Evolutionary conservation across 495 filamentous ascomycete genomes (phyloP).

Genomic region (Cladorrhinum samala): DNA sequence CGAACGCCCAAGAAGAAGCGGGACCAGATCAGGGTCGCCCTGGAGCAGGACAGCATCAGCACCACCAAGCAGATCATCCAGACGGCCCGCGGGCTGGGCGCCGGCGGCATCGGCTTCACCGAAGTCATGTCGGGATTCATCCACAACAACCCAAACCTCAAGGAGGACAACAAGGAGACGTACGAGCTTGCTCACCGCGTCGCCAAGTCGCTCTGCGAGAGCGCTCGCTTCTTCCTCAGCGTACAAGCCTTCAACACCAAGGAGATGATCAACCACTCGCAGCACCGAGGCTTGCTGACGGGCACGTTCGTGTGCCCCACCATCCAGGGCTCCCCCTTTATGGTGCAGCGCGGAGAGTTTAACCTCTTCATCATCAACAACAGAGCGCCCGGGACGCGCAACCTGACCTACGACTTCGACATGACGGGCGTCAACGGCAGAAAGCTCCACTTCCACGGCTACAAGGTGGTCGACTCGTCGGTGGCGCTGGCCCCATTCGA

Average conservation of each 20-base stretch:
- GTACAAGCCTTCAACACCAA: slow-evolving; percentile 49
- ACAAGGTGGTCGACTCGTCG: slow-evolving; percentile 56
- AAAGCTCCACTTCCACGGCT: slow-evolving; percentile 52
- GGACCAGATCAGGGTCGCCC: slow-evolving; percentile 14
- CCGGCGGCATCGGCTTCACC: slow-evolving; percentile 51
- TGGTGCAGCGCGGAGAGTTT: slow-evolving; percentile 53
- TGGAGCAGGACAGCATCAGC: slow-evolving; percentile 29
- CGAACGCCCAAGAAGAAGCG: slow-evolving; percentile 7
- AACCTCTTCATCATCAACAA: slow-evolving; percentile 51
- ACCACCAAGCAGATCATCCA: slow-evolving; percentile 36
- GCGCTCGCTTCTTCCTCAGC: slow-evolving; percentile 55
- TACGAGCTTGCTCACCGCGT: slow-evolving; percentile 51
- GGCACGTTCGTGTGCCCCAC: slow-evolving; percentile 58
- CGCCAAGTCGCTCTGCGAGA: slow-evolving; percentile 46
- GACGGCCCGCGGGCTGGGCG: slow-evolving; percentile 35
- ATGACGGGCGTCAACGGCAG: slow-evolving; percentile 48
- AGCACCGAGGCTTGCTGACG: slow-evolving; percentile 50
- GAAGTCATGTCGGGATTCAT: slow-evolving; percentile 61
- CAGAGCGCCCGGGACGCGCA: slow-evolving; percentile 49
- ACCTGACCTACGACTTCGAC: slow-evolving; percentile 56
- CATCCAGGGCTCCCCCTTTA: slow-evolving; percentile 52
- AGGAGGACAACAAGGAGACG: slow-evolving; percentile 39
- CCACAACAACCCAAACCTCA: slow-evolving; percentile 45
- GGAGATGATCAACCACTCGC: slow-evolving; percentile 36
- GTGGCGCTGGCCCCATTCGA: slow-evolving; percentile 46